phyloP scores from a whole-genome alignment of 805 yeast species.

The Yamadazyma endophytica region DNA sequence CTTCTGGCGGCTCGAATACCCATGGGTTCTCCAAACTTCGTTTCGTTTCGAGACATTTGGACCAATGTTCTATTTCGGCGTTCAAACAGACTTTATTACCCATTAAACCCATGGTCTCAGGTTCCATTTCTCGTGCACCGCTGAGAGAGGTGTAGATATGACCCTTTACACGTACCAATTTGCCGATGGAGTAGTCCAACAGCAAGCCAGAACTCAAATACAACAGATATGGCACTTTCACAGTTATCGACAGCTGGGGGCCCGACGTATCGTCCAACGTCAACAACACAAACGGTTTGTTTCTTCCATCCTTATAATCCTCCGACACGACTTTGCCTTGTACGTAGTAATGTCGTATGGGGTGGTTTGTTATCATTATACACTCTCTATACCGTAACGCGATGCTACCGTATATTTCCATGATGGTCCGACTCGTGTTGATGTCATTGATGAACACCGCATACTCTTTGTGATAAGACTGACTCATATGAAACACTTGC shows the following conservation, averaged over 20 bases:
- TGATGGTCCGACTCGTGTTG: constrained; percentile 7
- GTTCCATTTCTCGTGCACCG: constrained; percentile 8
- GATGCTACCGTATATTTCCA: constrained; percentile 16
- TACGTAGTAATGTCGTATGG: constrained; percentile 20
- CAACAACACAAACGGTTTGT: constrained; percentile 17
- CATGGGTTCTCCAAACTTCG: constrained; percentile 20
- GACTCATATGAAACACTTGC: constrained; percentile 29
- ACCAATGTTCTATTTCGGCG: constrained; percentile 28
- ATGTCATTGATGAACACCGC: constrained; percentile 32
- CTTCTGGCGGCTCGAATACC: constrained; percentile 11
- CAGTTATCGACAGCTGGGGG: constrained; percentile 21
- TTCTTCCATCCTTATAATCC: constrained; percentile 13
- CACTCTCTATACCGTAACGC: constrained; percentile 8
- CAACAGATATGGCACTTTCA: constrained; percentile 11
- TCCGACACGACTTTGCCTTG: constrained; percentile 27
- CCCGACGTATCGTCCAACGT: constrained; percentile 35
- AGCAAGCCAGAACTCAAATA: constrained; percentile 13
- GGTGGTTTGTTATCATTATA: constrained; percentile 29
- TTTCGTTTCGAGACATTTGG: constrained; percentile 16
- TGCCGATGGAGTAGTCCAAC: constrained; percentile 17
- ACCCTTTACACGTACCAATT: constrained; percentile 23
- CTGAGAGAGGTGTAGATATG: constrained; percentile 2
- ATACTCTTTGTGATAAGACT: constrained; percentile 15
- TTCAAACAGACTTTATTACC: constrained; percentile 16
- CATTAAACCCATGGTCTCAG: constrained; percentile 9